Evolutionary conservation across 225 moss, liverwort and hornwort genomes (phyloP), one percentile per base, ranked within the genome.

Genomic region (Sphagnum contortum): DNA sequence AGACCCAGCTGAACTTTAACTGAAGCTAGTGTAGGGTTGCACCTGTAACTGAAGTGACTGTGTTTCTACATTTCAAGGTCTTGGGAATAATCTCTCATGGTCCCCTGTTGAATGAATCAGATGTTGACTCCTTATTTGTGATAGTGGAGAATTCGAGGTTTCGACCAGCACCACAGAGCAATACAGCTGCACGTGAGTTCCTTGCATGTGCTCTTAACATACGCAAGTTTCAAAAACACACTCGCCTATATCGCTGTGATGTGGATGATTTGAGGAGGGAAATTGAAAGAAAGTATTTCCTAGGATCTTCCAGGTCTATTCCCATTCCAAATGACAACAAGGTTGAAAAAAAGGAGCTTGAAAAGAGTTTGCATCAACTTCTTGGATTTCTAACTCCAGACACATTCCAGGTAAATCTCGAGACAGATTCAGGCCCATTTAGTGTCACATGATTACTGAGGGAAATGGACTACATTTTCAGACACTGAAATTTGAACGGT

Each of bases 341-440:
- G 80, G 76, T 98, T 62, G 84, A 92, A 60, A 98, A 98, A 77
- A 81, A 92, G 53, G 87, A 89, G 76, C 80, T 98, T 77, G 96
- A 98, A 79, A 89, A 76, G 72, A 75, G 89, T 44, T 59, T 98
- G 50, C 80, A 81, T 57, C 75, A 80, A 6, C 70, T 98, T 50
- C 80, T 98, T 29, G 70, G 71, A 47, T 75, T 81, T 68, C 86
- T 91, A 49, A 73, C 74, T 9, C 77, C 96, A 49, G 92, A 92
- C 68, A 74, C 90, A 29, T 98, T 98, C 56, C 93, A 91, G 77
- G 90, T 76, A 59, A 5, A 2, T 6, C 44, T 47, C 29, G 4
- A 12, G 29, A 29, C 29, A 29, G 29, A 29, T 29, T 29, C 29
- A 29, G 29, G 29, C 29, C 29, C 29, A 29, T 29, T 29, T 29